Base-by-base conservation (phyloP, 192 early-diverging fungal genomes). In the Paraglomus brasilianum region DNA sequence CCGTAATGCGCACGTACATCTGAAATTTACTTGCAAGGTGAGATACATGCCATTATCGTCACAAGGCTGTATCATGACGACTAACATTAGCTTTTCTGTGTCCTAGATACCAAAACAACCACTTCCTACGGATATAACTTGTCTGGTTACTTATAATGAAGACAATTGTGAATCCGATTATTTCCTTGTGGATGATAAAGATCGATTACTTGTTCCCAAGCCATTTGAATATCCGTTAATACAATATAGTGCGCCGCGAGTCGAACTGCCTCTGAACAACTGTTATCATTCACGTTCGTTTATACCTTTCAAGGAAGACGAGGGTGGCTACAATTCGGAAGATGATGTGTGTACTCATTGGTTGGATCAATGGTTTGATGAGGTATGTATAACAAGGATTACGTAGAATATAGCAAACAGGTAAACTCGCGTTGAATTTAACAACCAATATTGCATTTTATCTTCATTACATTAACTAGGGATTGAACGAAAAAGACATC, bases 241-340 rank as follows among this genome's bases (percentile, higher is more conserved):
- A 17, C 47, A 55, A 22, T 19, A 55, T 0, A 38, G 40, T 40
- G 30, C 36, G 10, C 15, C 39, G 9, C 51, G 38, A 22, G 8
- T 42, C 22, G n/a, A 21, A 40, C 38, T 63, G 9, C 66, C 66
- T 40, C 17, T 46, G n/a, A 19, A 14, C 13, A 45, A 52, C 30
- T 68, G 52, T 68, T 68, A 68, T 55, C 51, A 68, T 68, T 68
- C 66, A 19, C 66, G 56, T 5, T 36, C 66, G 7, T 68, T 68
- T 21, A 68, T 68, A 52, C 66, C 66, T 24, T 68, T 44, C 66
- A 52, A 30, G n/a, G 50, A 10, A 2, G 66, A 48, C 44, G 66
- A 68, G 9, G 5, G 17, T 41, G 62, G 24, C 17, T 14, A 14
- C 56, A 53, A 69, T 43, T 69, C 66, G 11, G 66, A 69, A 4